These are phyloP conservation scores for Podaxis carcinomalis DNA, from an alignment of 768 basidiomycete species.

Conservation along the genomic window DNA sequence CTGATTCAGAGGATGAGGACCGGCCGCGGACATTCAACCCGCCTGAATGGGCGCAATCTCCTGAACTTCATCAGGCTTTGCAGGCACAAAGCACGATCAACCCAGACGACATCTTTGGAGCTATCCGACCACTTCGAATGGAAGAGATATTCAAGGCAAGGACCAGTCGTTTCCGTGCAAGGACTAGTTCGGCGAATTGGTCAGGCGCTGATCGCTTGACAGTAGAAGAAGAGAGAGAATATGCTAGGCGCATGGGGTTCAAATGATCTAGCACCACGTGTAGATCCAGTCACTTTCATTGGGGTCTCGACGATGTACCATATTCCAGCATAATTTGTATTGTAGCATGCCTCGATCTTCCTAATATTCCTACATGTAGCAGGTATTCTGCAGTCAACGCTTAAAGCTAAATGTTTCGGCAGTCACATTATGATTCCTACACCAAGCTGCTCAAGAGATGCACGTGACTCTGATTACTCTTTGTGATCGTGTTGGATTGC, in stretches of 20 bases:
- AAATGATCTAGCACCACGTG: slow-evolving; percentile 23
- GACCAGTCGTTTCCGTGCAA: slow-evolving; percentile 78
- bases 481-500: slow-evolving; percentile 9
- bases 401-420: too few species aligned
- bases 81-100: slow-evolving; percentile 82
- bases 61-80: slow-evolving; percentile 75
- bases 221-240: slow-evolving; percentile 78
- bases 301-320: not conserved
- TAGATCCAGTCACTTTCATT: not conserved
- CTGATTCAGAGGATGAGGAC: slow-evolving; percentile 91
- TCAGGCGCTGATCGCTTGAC: slow-evolving; percentile 87
- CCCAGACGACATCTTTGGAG: slow-evolving; percentile 90
- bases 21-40: slow-evolving; percentile 67
- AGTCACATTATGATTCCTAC: too few species aligned
- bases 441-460: not conserved
- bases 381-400: not conserved
- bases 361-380: not conserved
- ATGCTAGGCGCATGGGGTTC: slow-evolving; percentile 90
- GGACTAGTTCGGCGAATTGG: slow-evolving; percentile 97
- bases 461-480: slow-evolving; percentile 14
- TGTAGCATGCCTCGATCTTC: not conserved
- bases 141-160: slow-evolving; percentile 86
- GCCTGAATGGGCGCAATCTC: slow-evolving; percentile 90
- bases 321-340: not conserved
- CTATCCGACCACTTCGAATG: slow-evolving; percentile 82